phyloP scores from a whole-genome alignment of 2,329 filamentous ascomycete species.

The Hypoxylon sp. region DNA sequence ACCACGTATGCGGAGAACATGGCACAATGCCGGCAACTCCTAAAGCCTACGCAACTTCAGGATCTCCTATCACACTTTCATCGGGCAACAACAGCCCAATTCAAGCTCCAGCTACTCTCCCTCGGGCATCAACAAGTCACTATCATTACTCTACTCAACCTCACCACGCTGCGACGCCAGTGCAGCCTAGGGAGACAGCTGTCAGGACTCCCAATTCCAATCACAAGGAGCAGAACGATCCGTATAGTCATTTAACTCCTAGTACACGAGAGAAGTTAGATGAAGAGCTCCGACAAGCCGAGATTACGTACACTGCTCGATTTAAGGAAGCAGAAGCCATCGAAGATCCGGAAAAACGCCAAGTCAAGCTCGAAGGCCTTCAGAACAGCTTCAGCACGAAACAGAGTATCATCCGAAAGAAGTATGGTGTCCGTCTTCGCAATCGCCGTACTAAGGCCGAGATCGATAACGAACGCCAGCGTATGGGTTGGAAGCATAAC shows the following conservation, averaged over 20 bases:
- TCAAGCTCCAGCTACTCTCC: conserved; percentile 14
- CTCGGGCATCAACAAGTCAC: conserved; percentile 1
- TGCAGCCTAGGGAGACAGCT: conserved; percentile 1
- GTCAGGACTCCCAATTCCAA: conserved; percentile 24
- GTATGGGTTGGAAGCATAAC: conserved; percentile 56
- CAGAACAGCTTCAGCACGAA: conserved; percentile 70
- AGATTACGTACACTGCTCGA: conserved; percentile 58
- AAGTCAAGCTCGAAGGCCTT: conserved; percentile 58
- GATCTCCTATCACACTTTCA: conserved; percentile 32
- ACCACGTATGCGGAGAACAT: conserved; percentile 64
- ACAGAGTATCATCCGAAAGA: conserved; percentile 70
- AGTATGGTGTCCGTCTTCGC: conserved; percentile 69
- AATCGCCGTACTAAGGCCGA: conserved; percentile 64
- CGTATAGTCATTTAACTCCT: conserved; percentile 62
- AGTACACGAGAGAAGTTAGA: conserved; percentile 53
- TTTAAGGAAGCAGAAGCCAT: conserved; percentile 61
- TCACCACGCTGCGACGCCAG: conserved; percentile 32
- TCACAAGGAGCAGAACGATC: conserved; percentile 52
- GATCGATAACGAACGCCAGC: conserved; percentile 61
- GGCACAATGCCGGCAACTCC: conserved; percentile 47
- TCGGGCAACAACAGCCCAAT: conserved; percentile 40
- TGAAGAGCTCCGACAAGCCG: conserved; percentile 57
- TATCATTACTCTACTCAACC: conserved; percentile 23
- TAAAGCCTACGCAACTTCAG: conserved; percentile 25
- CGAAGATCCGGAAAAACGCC: conserved; percentile 54